Evolutionary conservation across 2,329 filamentous ascomycete genomes (phyloP), one percentile per base, ranked within the genome.

Genomic region (Lachnellula hyalina): DNA sequence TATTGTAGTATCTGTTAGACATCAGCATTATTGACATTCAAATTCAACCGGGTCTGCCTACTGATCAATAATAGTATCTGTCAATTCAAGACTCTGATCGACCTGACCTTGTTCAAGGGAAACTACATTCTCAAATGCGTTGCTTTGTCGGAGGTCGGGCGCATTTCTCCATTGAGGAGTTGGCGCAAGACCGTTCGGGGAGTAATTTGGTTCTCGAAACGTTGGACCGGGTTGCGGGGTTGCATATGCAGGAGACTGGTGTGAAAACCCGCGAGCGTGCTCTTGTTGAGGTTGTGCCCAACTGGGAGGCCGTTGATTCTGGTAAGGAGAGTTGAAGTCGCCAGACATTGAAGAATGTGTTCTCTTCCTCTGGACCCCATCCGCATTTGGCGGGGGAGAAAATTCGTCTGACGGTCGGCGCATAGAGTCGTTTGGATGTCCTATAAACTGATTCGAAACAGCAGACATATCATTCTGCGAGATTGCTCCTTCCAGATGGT

Each of bases 401-500:
- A 80, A 82, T 11, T 78, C 74, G 51, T 83, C 80, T 35, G 78
- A 77, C 15, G 67, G 69, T 49, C 74, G 67, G 4, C 71, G 69
- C 25, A 71, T 68, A 25, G 71, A 68, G 44, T 56, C 59, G 19
- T 68, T 63, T 36, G 74, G 72, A 51, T 72, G 71, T 14, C 68
- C 60, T 47, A 73, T 68, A 58, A 77, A 77, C 15, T 46, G 44
- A 17, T 12, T 25, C 6, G 64, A 65, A 5, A 47, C 47, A n/a
- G 51, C 49, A 4, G 73, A 65, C 17, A 73, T 61, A 28, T 80
- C 77, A n/a, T 79, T 70, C n/a, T 73, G 65, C 73, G 81, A 78
- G 54, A 94, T 83, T 67, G 90, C 88, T 61, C 86, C 87, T 68
- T 96, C 91, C 46, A 96, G 85, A 44, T 82, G 86, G 64, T 92